Evolutionary conservation across 2,329 filamentous ascomycete species (phyloP).

Genomic region (Nemania abortiva): DNA sequence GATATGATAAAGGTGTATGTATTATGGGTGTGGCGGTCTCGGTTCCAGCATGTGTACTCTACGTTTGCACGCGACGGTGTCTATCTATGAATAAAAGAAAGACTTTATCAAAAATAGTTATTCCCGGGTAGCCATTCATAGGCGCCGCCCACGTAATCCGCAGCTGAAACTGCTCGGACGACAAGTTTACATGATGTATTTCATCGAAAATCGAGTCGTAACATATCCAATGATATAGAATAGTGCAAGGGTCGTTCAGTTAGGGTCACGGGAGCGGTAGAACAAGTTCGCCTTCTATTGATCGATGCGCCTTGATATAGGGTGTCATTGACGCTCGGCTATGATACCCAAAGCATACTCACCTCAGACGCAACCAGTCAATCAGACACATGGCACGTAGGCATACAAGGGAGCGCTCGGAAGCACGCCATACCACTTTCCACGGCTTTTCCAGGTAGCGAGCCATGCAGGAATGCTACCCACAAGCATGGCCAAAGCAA

Average conservation of each 20-base stretch:
- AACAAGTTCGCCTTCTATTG: not conserved
- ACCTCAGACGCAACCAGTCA: not conserved
- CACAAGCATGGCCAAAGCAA: not conserved
- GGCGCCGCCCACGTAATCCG: not conserved
- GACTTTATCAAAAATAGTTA: not conserved
- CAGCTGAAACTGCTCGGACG: not conserved
- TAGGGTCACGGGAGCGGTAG: not conserved
- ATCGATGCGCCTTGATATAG: not conserved
- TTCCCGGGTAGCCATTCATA: not conserved
- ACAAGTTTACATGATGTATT: not conserved
- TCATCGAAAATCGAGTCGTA: not conserved
- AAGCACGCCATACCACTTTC: not conserved
- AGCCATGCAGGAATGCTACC: not conserved
- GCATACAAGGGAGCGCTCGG: not conserved
- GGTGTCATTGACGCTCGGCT: not conserved
- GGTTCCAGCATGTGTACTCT: slow-evolving; percentile 10
- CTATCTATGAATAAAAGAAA: slow-evolving; percentile 22
- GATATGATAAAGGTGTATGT: slow-evolving; percentile 15
- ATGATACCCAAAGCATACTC: not conserved
- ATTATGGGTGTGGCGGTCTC: slow-evolving; percentile 14
- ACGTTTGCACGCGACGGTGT: slow-evolving; percentile 16
- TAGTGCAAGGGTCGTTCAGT: not conserved
- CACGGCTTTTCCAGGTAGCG: too few relatives aligned
- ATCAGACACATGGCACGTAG: not conserved
- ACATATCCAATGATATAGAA: not conserved